phyloP scores from a whole-genome alignment of 331 rosid species.

The Pyracantha coccinea region DNA sequence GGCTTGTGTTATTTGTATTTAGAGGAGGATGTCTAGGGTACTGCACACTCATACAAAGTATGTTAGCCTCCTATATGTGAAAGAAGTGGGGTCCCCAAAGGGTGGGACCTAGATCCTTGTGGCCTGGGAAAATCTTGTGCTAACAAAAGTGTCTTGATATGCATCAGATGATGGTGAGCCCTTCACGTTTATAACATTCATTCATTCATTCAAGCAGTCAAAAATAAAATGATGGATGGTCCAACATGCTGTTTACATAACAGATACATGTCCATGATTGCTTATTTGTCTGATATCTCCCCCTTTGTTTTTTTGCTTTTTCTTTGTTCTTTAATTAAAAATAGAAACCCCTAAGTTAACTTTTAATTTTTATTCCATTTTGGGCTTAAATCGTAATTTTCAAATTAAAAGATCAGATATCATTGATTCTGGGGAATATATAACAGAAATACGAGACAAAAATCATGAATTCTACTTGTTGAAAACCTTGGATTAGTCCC shows the following conservation, averaged over 20 bases:
- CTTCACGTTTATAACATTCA: conserved; percentile 51
- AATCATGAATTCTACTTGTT: conserved; percentile 18
- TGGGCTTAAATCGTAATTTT: neutral
- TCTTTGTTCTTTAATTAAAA: neutral
- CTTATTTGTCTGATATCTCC: conserved; percentile 26
- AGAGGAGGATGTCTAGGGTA: neutral
- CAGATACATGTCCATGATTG: conserved; percentile 45
- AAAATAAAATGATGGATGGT: conserved; percentile 47
- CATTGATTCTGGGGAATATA: conserved; percentile 1
- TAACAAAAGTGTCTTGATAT: conserved; percentile 26
- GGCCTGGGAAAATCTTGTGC: conserved; percentile 33
- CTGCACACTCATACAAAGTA: neutral
- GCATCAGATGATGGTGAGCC: conserved; percentile 49
- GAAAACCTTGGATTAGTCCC: conserved; percentile 19
- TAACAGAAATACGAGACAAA: neutral
- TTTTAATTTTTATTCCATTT: neutral
- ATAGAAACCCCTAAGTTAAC: neutral
- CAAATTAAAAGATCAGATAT: neutral
- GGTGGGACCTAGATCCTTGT: conserved; percentile 34
- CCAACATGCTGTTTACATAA: conserved; percentile 43
- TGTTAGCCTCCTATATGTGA: neutral
- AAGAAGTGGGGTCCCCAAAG: neutral
- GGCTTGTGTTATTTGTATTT: conserved; percentile 21
- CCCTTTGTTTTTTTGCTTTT: neutral
- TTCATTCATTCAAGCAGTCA: conserved; percentile 36